Conservation (phyloP, 176 grass and related monocot genomes). For the Hordeum marinum region DNA sequence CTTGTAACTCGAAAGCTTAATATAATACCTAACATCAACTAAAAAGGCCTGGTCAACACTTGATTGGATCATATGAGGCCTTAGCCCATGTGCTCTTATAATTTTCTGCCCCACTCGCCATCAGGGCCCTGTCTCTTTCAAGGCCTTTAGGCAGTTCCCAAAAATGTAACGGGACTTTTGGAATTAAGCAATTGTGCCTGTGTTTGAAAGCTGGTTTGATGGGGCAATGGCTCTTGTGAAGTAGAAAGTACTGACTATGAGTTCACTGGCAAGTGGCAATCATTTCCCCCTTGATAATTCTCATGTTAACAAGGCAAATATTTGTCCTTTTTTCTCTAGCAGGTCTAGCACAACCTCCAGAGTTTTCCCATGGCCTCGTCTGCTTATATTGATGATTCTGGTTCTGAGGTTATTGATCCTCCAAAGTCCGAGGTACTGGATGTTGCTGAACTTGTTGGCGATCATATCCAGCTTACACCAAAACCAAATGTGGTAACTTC, state of each 20-base stretch:
- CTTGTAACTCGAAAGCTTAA: not conserved
- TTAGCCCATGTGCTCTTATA: constrained; percentile 1
- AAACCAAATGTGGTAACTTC: constrained; percentile 85
- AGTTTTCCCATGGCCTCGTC: constrained; percentile 50
- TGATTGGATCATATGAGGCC: constrained; percentile 13
- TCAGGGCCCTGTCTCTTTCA: constrained; percentile 6
- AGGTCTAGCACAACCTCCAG: constrained; percentile 19
- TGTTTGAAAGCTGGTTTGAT: not conserved
- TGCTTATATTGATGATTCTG: constrained; percentile 65
- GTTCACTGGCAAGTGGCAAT: not conserved
- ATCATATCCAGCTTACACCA: constrained; percentile 47
- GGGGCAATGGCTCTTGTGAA: not conserved
- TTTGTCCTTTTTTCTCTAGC: not conserved
- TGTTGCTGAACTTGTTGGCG: constrained; percentile 53
- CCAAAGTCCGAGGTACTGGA: constrained; percentile 77
- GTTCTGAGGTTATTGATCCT: constrained; percentile 64
- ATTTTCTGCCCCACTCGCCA: constrained; percentile 18
- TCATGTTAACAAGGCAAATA: not conserved
- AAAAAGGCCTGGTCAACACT: not conserved
- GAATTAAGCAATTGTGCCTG: not conserved
- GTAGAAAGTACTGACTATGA: not conserved
- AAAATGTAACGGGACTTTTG: not conserved
- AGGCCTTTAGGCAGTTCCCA: constrained; percentile 11
- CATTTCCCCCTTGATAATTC: not conserved
- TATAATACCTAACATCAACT: constrained; percentile 1